These are phyloP conservation scores for Hura crepitans DNA, from an alignment of 441 rosid species.

Conservation along the genomic window DNA sequence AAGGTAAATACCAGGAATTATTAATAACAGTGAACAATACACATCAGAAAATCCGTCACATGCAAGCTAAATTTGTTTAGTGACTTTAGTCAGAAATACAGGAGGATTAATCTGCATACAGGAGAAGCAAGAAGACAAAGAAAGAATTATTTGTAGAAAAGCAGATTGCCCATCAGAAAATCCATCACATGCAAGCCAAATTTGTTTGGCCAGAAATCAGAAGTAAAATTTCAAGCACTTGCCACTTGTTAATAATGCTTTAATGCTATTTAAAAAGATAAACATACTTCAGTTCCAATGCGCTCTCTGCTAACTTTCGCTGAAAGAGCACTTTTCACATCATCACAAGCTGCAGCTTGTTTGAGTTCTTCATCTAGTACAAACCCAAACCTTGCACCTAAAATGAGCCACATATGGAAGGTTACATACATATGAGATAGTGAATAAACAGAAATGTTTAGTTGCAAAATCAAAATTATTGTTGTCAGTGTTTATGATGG, in stretches of 20 bases:
- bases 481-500: neutral
- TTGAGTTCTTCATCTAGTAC: conserved; percentile 65
- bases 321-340: conserved; percentile 78
- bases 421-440: neutral
- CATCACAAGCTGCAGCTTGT: conserved; percentile 67
- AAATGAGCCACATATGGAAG: neutral
- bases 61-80: neutral
- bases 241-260: too few species aligned
- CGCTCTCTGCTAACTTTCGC: conserved; percentile 92
- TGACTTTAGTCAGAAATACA: too few species aligned
- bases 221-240: neutral
- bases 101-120: too few species aligned
- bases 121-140: too few species aligned
- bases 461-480: neutral
- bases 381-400: conserved; percentile 88
- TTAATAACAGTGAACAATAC: neutral
- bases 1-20: conserved; percentile 19
- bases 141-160: too few species aligned
- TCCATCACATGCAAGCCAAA: too few species aligned
- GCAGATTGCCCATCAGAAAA: too few species aligned
- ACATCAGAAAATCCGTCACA: neutral
- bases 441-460: neutral
- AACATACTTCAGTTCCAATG: conserved; percentile 78
- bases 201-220: too few species aligned
- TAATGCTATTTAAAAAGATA: conserved; percentile 11